Evolutionary conservation across 2,329 filamentous ascomycete species (phyloP).

Genomic region (Graphiopsis chlorocephala): DNA sequence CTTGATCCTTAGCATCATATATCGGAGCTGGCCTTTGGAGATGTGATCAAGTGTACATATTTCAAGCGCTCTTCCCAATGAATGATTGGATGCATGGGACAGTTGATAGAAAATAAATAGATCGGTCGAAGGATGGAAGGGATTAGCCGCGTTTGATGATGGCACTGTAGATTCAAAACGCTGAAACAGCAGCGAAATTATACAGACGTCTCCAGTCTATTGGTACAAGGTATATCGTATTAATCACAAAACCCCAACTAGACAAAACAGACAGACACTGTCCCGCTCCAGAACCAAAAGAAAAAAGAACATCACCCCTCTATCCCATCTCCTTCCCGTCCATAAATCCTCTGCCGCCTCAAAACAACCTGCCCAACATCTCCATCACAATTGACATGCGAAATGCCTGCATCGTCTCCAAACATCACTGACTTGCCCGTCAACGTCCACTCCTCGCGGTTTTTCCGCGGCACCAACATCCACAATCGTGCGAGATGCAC

Average conservation of each 20-base stretch:
- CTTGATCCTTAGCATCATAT: neutral
- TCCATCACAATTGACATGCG: constrained; percentile 22
- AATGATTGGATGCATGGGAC: no score
- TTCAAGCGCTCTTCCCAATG: neutral
- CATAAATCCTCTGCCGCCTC: constrained; percentile 23
- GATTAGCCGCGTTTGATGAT: neutral
- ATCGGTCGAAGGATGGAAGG: neutral
- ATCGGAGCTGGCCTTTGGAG: neutral
- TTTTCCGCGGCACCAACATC: constrained; percentile 37
- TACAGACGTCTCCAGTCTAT: neutral
- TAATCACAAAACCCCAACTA: neutral
- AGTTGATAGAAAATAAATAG: no score
- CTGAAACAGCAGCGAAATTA: no score
- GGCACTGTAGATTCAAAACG: neutral
- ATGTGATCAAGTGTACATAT: neutral
- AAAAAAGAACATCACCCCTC: neutral
- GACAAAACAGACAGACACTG: neutral
- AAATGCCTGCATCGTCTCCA: constrained; percentile 35
- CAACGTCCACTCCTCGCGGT: constrained; percentile 38
- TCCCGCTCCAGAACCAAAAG: neutral
- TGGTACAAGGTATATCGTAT: constrained; percentile 13
- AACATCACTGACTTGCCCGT: constrained; percentile 41
- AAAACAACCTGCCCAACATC: constrained; percentile 22
- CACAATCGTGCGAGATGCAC: constrained; percentile 35
- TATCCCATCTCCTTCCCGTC: constrained; percentile 13